Evolutionary conservation across 2,329 filamentous ascomycete genomes (phyloP), one percentile per base, ranked within the genome.

Genomic region (Verticillium dahliae): DNA sequence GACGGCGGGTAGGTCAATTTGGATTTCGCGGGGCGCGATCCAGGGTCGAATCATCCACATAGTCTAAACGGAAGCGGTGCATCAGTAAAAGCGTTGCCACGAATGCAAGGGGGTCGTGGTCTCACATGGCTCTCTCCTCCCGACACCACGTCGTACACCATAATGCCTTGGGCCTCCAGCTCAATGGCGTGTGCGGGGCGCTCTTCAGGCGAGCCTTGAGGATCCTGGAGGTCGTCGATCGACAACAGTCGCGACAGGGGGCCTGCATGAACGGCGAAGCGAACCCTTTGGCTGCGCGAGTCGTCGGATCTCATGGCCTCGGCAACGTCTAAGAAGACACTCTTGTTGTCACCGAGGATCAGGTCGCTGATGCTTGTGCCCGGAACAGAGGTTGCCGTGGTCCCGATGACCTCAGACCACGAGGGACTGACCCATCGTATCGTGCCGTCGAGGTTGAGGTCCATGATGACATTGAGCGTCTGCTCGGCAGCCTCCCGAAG

Each of bases 21-120:
- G 96, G 71, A 99, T 91, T 78, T 98, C 93, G 67, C 92, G 86
- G 6, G 94, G 90, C 50, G 89, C 84, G 50, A 92, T 88, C 76
- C 92, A 96, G 2, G 94, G 95, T 66, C 95, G 90, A 67, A 99
- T 86, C 92, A 99, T 99, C 95, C 95, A 99, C 96, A 99, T 99
- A 18, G 92, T 96, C 91, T 97, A 69, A 38, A 58, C 41, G 45
- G 6, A 33, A 41, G 14, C 58, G 14, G 41, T 56, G 27, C 22
- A 22, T 45, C 55, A 57, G 41, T 14, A 18, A 31, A 31, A 31
- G 27, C 27, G 3, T 7, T 11, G 31, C 33, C 22, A n/a, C 22
- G n/a, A 6, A 35, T 39, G 13, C 33, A 10, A 18, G 22, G 34
- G 11, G 59, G 61, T 61, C 83, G n/a, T 52, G 18, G 4, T 22